A percentile compares a stretch with the other conserved stretches of the same genome.
Conservation (phyloP, 169 alveolate genomes). For the Babesia gibsoni region DNA sequence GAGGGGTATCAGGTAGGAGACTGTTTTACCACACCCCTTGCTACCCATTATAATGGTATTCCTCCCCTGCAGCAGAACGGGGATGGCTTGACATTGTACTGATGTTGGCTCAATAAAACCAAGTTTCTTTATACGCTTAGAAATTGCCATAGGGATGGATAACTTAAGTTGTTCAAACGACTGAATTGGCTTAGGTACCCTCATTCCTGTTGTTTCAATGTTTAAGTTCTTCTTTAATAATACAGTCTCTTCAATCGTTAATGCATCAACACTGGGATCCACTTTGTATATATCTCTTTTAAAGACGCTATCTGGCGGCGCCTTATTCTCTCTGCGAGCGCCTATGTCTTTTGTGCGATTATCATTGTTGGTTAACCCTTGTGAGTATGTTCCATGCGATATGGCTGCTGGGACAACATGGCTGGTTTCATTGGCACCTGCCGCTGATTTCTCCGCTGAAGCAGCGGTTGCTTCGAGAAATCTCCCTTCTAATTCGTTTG, state of each 20-base stretch:
- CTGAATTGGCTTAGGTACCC: constrained; percentile 63
- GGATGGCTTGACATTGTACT: constrained; percentile 86
- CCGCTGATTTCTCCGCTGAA: too few relatives aligned
- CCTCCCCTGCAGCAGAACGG: constrained; percentile 81
- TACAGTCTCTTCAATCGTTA: constrained; percentile 34
- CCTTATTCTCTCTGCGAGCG: too few relatives aligned
- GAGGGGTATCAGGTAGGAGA: constrained; percentile 84
- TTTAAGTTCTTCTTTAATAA: constrained; percentile 37
- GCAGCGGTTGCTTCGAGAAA: too few relatives aligned
- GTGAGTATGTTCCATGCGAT: too few relatives aligned
- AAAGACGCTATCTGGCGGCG: too few relatives aligned
- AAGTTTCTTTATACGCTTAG: constrained; percentile 32
- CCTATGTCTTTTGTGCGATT: too few relatives aligned
- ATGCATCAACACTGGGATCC: constrained; percentile 21
- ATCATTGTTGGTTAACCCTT: too few relatives aligned
- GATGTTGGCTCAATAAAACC: constrained; percentile 80
- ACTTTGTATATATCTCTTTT: constrained; percentile 28
- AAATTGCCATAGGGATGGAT: constrained; percentile 12
- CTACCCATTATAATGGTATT: constrained; percentile 82
- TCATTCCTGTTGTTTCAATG: constrained; percentile 48
- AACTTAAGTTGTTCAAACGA: constrained; percentile 29
- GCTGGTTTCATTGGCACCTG: too few relatives aligned
- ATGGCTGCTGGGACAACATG: too few relatives aligned
- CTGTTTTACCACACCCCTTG: constrained; percentile 90
- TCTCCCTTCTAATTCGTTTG: too few relatives aligned